These are phyloP conservation scores for Scutellaria baicalensis DNA, from an alignment of 257 asterid genomes.

Conservation along the genomic window DNA sequence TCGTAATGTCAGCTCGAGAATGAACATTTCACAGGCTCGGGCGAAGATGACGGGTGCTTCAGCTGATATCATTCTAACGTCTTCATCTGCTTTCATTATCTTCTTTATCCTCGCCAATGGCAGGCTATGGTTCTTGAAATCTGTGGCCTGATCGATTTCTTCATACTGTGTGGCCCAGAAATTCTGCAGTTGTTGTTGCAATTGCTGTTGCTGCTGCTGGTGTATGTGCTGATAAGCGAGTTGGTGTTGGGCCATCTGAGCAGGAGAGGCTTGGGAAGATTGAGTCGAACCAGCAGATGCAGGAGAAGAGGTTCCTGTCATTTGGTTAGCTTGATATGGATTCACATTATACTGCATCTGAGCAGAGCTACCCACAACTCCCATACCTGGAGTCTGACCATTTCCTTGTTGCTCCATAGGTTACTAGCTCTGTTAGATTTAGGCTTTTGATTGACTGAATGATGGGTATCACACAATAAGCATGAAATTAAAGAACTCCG, in stretches of 20 bases:
- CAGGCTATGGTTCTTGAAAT: slow-evolving; percentile 92
- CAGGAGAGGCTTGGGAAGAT: slow-evolving; percentile 70
- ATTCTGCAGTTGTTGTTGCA: slow-evolving; percentile 78
- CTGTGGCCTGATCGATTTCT: slow-evolving; percentile 72
- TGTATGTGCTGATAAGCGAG: slow-evolving; percentile 96
- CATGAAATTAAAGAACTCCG: background rate
- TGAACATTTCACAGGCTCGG: slow-evolving; percentile 96
- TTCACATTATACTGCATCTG: slow-evolving; percentile 58
- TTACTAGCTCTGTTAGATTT: slow-evolving; percentile 8
- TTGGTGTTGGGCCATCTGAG: slow-evolving; percentile 86
- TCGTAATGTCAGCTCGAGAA: slow-evolving; percentile 86
- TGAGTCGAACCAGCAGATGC: slow-evolving; percentile 53
- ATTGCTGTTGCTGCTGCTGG: slow-evolving; percentile 86
- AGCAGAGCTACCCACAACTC: slow-evolving; percentile 51
- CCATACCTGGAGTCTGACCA: slow-evolving; percentile 71
- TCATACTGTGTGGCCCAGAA: slow-evolving; percentile 80
- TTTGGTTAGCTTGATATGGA: slow-evolving; percentile 69
- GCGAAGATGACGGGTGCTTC: slow-evolving; percentile 96
- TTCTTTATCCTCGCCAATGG: slow-evolving; percentile 95
- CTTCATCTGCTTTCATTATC: slow-evolving; percentile 96
- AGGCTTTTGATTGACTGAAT: slow-evolving; percentile 10
- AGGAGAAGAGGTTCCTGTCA: slow-evolving; percentile 52
- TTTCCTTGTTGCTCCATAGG: slow-evolving; percentile 90
- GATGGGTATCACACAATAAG: background rate
- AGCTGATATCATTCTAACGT: slow-evolving; percentile 92